Conservation (phyloP, 129 eudicot species). For the Erigeron canadensis region DNA sequence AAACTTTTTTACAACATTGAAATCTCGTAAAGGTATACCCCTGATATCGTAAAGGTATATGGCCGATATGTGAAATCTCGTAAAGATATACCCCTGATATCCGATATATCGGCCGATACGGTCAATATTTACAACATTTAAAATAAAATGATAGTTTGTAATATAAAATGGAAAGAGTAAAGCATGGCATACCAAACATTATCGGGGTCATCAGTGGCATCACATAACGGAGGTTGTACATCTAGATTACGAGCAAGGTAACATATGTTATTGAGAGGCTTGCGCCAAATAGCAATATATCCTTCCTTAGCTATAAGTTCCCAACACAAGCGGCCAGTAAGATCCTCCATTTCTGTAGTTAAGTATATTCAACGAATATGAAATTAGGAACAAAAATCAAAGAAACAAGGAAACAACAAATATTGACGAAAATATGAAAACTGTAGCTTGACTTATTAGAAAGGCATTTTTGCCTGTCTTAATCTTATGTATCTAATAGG, state of each 20-base stretch:
- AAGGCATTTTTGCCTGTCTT: background rate
- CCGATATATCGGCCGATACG: no score
- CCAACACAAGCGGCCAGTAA: conserved; percentile 77
- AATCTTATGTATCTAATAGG: no score
- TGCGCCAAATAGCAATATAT: conserved; percentile 76
- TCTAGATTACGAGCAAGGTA: conserved; percentile 51
- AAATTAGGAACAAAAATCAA: conserved; percentile 6
- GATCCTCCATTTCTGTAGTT: conserved; percentile 73
- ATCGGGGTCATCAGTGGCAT: conserved; percentile 60
- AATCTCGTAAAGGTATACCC: no score
- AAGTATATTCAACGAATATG: conserved; percentile 14
- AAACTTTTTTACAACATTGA: no score
- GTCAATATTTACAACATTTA: no score
- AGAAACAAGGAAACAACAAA: background rate
- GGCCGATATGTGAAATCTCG: no score
- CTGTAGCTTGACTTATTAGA: background rate
- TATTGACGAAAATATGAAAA: background rate
- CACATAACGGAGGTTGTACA: conserved; percentile 64
- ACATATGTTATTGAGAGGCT: conserved; percentile 73
- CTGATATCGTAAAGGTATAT: no score
- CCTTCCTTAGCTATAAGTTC: conserved; percentile 71
- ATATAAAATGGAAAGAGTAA: conserved; percentile 9
- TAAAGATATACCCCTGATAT: no score
- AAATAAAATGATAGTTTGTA: no score
- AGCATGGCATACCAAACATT: conserved; percentile 57